These are phyloP conservation scores for Arxiozyma telluris DNA, from an alignment of 1,139 yeast species.

Conservation along the genomic window DNA sequence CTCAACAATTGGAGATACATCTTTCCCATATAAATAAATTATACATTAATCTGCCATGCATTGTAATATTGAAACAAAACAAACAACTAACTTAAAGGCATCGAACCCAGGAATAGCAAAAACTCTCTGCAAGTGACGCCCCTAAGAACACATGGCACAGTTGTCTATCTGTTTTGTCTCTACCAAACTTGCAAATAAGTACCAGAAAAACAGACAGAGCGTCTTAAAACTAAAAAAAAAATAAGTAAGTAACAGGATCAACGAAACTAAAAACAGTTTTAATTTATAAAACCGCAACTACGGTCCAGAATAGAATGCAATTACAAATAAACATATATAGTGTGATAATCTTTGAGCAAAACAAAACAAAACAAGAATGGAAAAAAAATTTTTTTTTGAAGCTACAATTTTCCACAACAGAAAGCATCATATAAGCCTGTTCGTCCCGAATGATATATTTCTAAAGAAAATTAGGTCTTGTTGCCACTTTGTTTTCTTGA, in stretches of 20 bases:
- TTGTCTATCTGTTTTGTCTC: background rate
- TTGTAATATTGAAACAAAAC: background rate
- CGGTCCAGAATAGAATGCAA: background rate
- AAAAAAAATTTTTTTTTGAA: too few species aligned
- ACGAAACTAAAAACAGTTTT: too few species aligned
- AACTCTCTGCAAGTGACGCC: slow-evolving; percentile 18
- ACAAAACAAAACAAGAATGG: too few species aligned
- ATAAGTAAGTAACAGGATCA: too few species aligned
- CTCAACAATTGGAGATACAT: slow-evolving; percentile 34
- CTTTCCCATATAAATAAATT: slow-evolving; percentile 19
- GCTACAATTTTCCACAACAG: too few species aligned
- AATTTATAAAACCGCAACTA: too few species aligned
- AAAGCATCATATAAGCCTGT: too few species aligned
- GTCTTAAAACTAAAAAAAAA: too few species aligned
- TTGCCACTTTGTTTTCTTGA: background rate
- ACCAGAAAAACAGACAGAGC: too few species aligned
- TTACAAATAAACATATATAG: too few species aligned
- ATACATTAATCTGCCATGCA: slow-evolving; percentile 29
- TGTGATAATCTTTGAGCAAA: background rate
- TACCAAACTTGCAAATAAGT: too few species aligned
- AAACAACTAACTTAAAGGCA: slow-evolving; percentile 11
- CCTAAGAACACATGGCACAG: slow-evolving; percentile 17
- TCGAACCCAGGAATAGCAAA: slow-evolving; percentile 12
- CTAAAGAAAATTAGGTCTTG: background rate
- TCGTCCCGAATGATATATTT: background rate